Conservation (phyloP, 371 early-diverging fungal species). For the Mucor irregularis region DNA sequence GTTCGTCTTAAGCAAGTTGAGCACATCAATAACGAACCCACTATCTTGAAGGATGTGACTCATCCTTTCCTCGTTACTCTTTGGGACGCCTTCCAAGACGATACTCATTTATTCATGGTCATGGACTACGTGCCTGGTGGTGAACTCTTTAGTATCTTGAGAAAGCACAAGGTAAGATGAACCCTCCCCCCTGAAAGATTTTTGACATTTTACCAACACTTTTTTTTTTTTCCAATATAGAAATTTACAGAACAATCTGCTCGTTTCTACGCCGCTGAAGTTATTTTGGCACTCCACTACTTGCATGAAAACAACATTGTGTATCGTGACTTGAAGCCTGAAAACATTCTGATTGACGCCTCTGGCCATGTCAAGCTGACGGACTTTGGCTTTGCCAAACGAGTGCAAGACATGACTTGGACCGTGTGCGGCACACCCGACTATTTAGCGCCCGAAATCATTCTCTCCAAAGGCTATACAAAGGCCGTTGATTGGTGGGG, state of each 20-base stretch:
- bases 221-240: conserved; percentile 70
- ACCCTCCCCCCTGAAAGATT: conserved; percentile 75
- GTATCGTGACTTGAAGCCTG: conserved; percentile 96
- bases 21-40: conserved; percentile 88
- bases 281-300: conserved; percentile 86
- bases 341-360: conserved; percentile 85
- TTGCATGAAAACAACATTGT: conserved; percentile 94
- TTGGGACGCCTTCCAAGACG: conserved; percentile 89
- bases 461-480: conserved; percentile 95
- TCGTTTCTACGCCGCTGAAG: conserved; percentile 79
- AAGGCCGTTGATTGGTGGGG: conserved; percentile 99
- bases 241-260: conserved; percentile 88
- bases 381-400: conserved; percentile 99
- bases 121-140: conserved; percentile 98
- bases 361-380: conserved; percentile 97
- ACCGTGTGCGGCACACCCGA: conserved; percentile 99
- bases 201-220: conserved; percentile 64
- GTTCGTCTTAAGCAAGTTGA: conserved; percentile 92
- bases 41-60: conserved; percentile 77
- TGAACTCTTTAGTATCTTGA: conserved; percentile 82
- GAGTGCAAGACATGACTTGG: conserved; percentile 91
- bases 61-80: conserved; percentile 93
- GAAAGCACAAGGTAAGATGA: conserved; percentile 67
- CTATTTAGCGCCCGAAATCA: conserved; percentile 96
- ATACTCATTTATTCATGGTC: conserved; percentile 87